Evolutionary conservation across 2,329 filamentous ascomycete genomes (phyloP).

Genomic region (Alternaria rosae): DNA sequence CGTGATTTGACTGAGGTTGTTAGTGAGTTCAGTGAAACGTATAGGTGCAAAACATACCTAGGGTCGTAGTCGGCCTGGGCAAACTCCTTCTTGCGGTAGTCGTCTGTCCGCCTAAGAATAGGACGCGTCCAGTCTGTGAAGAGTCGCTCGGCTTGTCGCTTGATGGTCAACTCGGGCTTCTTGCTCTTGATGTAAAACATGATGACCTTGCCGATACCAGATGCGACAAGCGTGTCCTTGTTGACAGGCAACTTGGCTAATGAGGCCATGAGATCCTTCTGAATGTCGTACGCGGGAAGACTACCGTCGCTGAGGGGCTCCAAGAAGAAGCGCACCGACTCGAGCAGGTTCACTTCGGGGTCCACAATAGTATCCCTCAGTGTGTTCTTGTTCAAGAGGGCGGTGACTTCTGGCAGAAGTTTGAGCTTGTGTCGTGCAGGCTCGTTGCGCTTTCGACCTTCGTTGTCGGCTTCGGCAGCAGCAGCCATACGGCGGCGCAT

Average conservation of each 20-base stretch:
- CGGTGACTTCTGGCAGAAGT: slow-evolving; percentile 88
- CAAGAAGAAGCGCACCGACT: slow-evolving; percentile 95
- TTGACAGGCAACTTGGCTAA: slow-evolving; percentile 83
- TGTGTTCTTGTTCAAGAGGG: slow-evolving; percentile 87
- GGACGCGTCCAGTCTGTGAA: slow-evolving; percentile 95
- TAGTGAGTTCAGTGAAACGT: slow-evolving; percentile 17
- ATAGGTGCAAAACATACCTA: slow-evolving; percentile 46
- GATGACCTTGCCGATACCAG: slow-evolving; percentile 94
- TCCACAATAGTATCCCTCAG: slow-evolving; percentile 86
- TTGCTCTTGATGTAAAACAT: slow-evolving; percentile 97
- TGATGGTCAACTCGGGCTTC: slow-evolving; percentile 85
- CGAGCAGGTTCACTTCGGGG: slow-evolving; percentile 92
- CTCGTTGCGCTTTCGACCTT: slow-evolving; percentile 77
- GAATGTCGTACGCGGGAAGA: slow-evolving; percentile 95
- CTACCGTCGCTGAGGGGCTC: slow-evolving; percentile 94
- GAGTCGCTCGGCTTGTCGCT: slow-evolving; percentile 91
- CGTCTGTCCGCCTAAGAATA: slow-evolving; percentile 90
- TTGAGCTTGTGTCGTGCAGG: slow-evolving; percentile 93
- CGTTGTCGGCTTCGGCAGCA: slow-evolving; percentile 86
- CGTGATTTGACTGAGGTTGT: slow-evolving; percentile 24
- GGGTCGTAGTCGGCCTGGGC: slow-evolving; percentile 67
- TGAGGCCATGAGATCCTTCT: slow-evolving; percentile 88
- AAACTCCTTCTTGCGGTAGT: slow-evolving; percentile 88
- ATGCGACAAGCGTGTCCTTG: slow-evolving; percentile 88
- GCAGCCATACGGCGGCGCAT: slow-evolving; percentile 90